Percentiles rank a stretch among this genome's conserved stretches.
Conservation (phyloP, 1,139 yeast species). For the Torulaspora globosa region DNA sequence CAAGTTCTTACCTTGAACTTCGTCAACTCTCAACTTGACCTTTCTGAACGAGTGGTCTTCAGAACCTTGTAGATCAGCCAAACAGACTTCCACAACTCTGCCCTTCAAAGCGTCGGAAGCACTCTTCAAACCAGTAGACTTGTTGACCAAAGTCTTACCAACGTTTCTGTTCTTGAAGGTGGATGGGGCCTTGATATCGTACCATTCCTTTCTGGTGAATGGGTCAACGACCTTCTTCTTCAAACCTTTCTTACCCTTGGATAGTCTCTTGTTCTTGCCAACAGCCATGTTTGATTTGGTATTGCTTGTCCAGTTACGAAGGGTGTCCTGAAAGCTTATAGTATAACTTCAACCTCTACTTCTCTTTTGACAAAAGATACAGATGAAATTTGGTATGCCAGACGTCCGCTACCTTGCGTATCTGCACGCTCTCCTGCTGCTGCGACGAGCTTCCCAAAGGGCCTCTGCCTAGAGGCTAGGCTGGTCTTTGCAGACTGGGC, state of each 20-base stretch:
- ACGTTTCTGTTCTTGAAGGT: constrained; percentile 91
- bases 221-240: constrained; percentile 96
- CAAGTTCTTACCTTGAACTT: constrained; percentile 88
- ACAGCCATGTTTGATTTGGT: constrained; percentile 62
- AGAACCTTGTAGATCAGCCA: constrained; percentile 88
- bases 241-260: constrained; percentile 93
- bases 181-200: constrained; percentile 91
- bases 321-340: constrained; percentile 1
- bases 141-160: constrained; percentile 92
- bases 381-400: constrained; percentile 2
- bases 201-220: constrained; percentile 94
- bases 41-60: constrained; percentile 92
- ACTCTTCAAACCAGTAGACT: constrained; percentile 88
- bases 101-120: constrained; percentile 91
- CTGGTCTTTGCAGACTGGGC: neutral
- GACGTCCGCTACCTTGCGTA: neutral
- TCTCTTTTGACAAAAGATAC: constrained; percentile 7
- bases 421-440: neutral
- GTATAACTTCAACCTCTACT: neutral
- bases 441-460: neutral
- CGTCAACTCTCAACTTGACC: constrained; percentile 85
- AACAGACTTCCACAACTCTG: constrained; percentile 80
- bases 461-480: neutral
- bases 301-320: constrained; percentile 14
- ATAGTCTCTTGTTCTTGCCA: constrained; percentile 94